Conservation (phyloP, 495 filamentous ascomycete genomes). For the Tuber calosporum region DNA sequence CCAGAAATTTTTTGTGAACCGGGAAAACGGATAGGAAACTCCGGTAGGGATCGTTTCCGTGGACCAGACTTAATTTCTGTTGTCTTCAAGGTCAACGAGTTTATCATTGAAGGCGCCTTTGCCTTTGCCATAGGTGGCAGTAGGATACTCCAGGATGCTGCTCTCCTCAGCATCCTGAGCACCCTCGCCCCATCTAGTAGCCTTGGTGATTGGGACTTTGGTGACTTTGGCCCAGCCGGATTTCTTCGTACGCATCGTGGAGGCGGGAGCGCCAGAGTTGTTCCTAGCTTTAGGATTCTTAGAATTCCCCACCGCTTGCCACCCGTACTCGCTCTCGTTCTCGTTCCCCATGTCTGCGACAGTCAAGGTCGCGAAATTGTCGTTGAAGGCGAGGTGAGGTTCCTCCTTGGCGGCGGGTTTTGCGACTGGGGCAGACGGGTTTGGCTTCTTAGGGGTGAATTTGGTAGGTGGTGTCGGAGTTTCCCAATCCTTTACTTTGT, state of each 20-base stretch:
- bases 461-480: background rate
- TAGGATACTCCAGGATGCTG: constrained; percentile 3
- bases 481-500: constrained; percentile 4
- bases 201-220: constrained; percentile 16
- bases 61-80: background rate
- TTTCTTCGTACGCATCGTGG: constrained; percentile 10
- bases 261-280: background rate
- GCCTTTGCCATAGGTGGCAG: background rate
- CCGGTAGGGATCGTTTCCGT: background rate
- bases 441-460: background rate
- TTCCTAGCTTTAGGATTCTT: background rate
- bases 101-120: constrained; percentile 19
- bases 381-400: background rate
- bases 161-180: constrained; percentile 1
- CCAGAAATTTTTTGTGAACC: background rate
- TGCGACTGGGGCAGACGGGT: background rate
- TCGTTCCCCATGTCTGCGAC: background rate
- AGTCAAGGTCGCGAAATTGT: background rate
- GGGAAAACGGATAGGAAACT: background rate
- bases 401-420: background rate
- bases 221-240: constrained; percentile 25
- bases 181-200: constrained; percentile 23
- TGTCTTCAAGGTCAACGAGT: background rate
- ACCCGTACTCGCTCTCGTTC: background rate
- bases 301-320: background rate